Percentiles rank a stretch among this genome's conserved stretches.
Evolutionary conservation across 2,329 filamentous ascomycete species (phyloP).

Genomic region (Acarospora socialis): DNA sequence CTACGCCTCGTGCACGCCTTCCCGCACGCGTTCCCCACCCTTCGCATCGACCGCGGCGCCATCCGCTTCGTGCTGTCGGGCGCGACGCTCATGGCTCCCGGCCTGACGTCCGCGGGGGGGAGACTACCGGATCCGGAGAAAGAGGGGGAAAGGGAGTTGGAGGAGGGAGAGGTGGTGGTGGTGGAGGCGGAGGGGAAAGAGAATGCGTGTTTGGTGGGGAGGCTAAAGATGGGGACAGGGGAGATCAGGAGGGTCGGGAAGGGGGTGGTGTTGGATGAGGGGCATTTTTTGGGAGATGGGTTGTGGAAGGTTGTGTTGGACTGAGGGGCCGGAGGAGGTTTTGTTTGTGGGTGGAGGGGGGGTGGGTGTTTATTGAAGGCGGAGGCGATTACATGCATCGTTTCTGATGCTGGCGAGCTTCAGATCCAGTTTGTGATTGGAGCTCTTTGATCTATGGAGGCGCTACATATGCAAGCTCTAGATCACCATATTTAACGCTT

Average conservation of each 20-base stretch:
- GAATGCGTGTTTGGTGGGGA: conserved; percentile 76
- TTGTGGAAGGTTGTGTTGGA: conserved; percentile 63
- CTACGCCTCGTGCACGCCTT: conserved; percentile 81
- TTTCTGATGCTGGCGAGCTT: no score
- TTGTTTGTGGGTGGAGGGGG: no score
- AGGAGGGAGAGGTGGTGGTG: conserved; percentile 71
- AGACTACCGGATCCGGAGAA: conserved; percentile 48
- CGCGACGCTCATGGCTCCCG: conserved; percentile 91
- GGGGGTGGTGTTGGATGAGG: conserved; percentile 83
- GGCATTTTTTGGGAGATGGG: conserved; percentile 87
- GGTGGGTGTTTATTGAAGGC: no score
- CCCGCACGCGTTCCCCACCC: conserved; percentile 64
- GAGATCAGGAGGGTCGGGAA: conserved; percentile 93
- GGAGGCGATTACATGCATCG: no score
- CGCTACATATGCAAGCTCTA: no score
- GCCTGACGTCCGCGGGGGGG: conserved; percentile 72
- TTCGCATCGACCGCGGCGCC: conserved; percentile 87
- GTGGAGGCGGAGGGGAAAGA: conserved; percentile 88
- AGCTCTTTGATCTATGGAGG: no score
- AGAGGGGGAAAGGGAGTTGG: conserved; percentile 43
- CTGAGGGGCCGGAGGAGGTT: no score
- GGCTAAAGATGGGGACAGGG: conserved; percentile 69
- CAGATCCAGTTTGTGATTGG: no score
- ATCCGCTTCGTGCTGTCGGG: conserved; percentile 93
- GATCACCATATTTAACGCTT: no score